Conservation (phyloP, 2,329 filamentous ascomycete genomes). For the Cadophora gregata region DNA sequence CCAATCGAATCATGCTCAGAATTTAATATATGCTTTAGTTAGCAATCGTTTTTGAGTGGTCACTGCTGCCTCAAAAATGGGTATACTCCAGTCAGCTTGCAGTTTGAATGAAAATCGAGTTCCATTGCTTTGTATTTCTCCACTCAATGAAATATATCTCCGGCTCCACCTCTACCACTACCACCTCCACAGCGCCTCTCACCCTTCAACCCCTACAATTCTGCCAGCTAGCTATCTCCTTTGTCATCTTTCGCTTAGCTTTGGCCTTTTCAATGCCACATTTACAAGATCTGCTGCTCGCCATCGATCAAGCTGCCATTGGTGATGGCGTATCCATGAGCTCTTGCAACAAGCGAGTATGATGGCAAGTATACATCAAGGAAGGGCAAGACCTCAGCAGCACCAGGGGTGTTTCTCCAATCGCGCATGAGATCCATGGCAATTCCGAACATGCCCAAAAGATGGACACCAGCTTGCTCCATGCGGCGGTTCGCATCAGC, state of each 20-base stretch:
- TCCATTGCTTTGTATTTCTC: background rate
- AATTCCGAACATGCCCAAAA: slow-evolving; percentile 42
- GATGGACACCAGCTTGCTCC: slow-evolving; percentile 68
- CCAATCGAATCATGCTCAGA: background rate
- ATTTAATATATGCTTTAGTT: background rate
- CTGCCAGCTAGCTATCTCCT: background rate
- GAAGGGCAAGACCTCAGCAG: slow-evolving; percentile 25
- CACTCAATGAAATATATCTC: background rate
- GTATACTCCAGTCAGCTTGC: background rate
- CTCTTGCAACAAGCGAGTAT: slow-evolving; percentile 68
- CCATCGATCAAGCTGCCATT: slow-evolving; percentile 65
- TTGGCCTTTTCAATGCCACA: background rate
- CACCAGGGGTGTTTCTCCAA: slow-evolving; percentile 31
- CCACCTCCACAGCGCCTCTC: no score
- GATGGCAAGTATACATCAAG: slow-evolving; percentile 56
- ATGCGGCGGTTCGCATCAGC: slow-evolving; percentile 71
- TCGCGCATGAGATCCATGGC: slow-evolving; percentile 43
- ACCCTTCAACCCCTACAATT: background rate
- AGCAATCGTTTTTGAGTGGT: background rate
- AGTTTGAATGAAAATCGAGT: background rate
- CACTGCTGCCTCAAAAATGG: background rate
- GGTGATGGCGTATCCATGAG: slow-evolving; percentile 63
- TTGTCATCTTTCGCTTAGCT: background rate
- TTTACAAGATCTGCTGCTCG: slow-evolving; percentile 48
- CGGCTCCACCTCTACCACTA: background rate